These are phyloP conservation scores for Paracoccidioides brasiliensis DNA, from an alignment of 2,329 filamentous ascomycete genomes.

Conservation along the genomic window DNA sequence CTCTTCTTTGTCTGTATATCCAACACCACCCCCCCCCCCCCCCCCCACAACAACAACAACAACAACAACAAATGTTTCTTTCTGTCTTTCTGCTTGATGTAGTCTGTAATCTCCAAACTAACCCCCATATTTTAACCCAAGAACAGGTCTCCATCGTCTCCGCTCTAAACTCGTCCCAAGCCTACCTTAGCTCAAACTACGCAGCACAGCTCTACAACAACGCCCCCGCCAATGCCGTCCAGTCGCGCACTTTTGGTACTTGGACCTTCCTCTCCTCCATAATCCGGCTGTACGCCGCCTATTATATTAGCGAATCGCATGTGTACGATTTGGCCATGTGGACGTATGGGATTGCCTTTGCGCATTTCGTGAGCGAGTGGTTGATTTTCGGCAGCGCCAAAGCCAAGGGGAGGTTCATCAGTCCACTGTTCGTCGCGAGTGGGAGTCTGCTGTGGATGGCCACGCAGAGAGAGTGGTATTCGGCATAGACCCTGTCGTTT, in stretches of 20 bases:
- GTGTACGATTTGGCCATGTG: conserved; percentile 71
- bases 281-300: conserved; percentile 70
- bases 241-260: conserved; percentile 69
- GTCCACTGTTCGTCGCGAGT: conserved; percentile 45
- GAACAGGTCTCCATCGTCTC: conserved; percentile 67
- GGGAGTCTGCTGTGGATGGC: conserved; percentile 49
- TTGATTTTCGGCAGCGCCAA: conserved; percentile 63
- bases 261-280: conserved; percentile 73
- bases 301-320: conserved; percentile 58
- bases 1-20: conserved; percentile 44
- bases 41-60: not conserved
- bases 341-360: conserved; percentile 66
- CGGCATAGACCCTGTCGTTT: conserved; percentile 9
- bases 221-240: conserved; percentile 50
- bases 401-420: conserved; percentile 46
- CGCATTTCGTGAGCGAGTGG: conserved; percentile 72
- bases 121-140: not conserved
- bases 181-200: conserved; percentile 66
- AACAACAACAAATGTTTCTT: not conserved
- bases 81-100: not conserved
- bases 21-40: too few species aligned
- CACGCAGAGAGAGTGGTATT: conserved; percentile 38
- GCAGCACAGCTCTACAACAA: conserved; percentile 72
- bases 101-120: conserved; percentile 2
- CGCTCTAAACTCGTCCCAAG: conserved; percentile 72